Base-by-base conservation (phyloP, 1,284 basidiomycete species). In the Ceratobasidium sp. region DNA sequence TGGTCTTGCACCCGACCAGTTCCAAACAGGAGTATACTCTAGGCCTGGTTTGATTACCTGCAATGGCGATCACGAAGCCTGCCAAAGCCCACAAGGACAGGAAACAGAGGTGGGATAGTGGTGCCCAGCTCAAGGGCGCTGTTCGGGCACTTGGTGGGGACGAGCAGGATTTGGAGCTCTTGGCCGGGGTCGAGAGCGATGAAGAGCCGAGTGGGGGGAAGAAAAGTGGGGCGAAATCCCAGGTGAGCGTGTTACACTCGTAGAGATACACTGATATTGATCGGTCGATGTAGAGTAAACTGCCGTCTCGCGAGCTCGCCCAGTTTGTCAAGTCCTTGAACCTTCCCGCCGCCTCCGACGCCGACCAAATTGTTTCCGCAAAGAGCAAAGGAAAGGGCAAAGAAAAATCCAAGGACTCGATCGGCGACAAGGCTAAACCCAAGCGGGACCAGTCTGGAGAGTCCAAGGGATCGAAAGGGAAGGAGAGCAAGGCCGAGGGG, bases 81-180 rank as follows among this genome's bases (percentile, higher is more conserved):
- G 34, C 51, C 3, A 69, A 69, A 58, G 49, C 51, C 34, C 39
- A 51, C 37, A 69, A 69, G 27, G 34, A 34, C 37, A 54, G 19
- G 31, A 66, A 66, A 27, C 27, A 1, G 19, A 58, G n/a, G 9
- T 51, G 5, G 19, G 34, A 6, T 16, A 31, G 34, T 22, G 1
- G n/a, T 11, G 56, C 65, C 29, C 34, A 69, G 51, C 24, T 69
- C 34, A 69, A 69, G 39, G 39, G 51, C 13, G 65, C 65, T 16
- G 34, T 88, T 27, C 79, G 82, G 39, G 85, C 86, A 16, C 81
- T 88, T 1, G 87, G 87, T 29, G 87, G 87, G 7, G 85, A 86
- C 76, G 84, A 86, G 24, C 82, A 82, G 29, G 87, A 88, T 78
- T 79, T 85, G 34, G 82, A 84, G n/a, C 77, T 88, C 59, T 79